Base-by-base conservation (phyloP, 805 yeast species). In the Candida sanyiensis region DNA sequence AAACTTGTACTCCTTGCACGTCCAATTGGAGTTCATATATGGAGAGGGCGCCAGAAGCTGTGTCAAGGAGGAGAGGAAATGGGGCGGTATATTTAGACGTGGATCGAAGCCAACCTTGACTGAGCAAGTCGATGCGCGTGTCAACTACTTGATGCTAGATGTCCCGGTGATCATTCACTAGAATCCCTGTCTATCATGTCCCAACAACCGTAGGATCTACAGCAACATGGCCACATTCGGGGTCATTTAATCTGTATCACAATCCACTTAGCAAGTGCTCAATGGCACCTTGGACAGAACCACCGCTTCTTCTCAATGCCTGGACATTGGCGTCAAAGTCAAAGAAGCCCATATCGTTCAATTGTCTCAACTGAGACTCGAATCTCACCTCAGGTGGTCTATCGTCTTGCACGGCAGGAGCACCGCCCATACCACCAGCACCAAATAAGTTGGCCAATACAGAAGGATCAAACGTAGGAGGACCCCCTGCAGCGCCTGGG, bases 211-310 rank as follows among this genome's bases (percentile, higher is more conserved):
- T 12, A 15, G 7, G 9, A 27, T 27, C 13, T 10, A 7, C 9
- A 27, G 29, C 13, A 13, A 15, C 18, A 3, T 3, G 8, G 7
- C 7, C 10, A 11, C 7, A 18, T 29, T 44, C n/a, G n/a, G n/a
- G n/a, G n/a, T n/a, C n/a, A n/a, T n/a, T n/a, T n/a, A n/a, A n/a
- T n/a, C n/a, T n/a, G n/a, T n/a, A n/a, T n/a, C n/a, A n/a, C n/a
- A n/a, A 35, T 20, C 83, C 84, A 45, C 72, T 82, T 42, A 89
- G 70, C 51, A 89, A 66, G 38, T 86, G 84, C 61, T 90, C 97
- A 37, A 90, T 70, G 9, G 98, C 98, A 33, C 97, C 97, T 64
- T 90, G 96, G 19, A 90, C 97, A 46, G 89, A 85, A 7, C 98
- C 98, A 24, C 98, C 98, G 39, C 90, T 78, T 64, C 97, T 78